Evolutionary conservation across 2,329 filamentous ascomycete genomes (phyloP).

Genomic region (Neocatenulostroma microsporum): DNA sequence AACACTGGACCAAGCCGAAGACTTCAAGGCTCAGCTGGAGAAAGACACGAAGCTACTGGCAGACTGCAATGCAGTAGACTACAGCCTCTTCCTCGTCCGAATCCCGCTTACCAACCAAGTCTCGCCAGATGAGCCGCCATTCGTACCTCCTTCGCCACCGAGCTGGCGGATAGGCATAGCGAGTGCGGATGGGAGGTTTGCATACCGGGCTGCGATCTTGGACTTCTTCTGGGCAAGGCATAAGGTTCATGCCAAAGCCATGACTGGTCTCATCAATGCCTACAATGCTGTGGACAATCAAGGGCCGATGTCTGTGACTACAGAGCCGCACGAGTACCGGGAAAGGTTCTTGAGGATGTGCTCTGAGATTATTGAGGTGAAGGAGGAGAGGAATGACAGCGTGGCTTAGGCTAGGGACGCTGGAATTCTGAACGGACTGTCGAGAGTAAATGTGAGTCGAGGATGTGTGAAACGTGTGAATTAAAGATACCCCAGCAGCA

Average conservation of each 20-base stretch:
- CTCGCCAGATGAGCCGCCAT: slow-evolving; percentile 23
- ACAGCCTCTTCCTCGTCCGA: slow-evolving; percentile 64
- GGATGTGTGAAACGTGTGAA: too few species aligned
- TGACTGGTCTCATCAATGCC: slow-evolving; percentile 54
- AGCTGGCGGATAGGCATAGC: slow-evolving; percentile 55
- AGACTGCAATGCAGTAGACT: slow-evolving; percentile 61
- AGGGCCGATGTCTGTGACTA: slow-evolving; percentile 69
- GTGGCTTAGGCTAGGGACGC: too few species aligned
- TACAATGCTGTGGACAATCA: slow-evolving; percentile 53
- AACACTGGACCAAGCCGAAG: slow-evolving; percentile 46
- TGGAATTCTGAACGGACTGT: too few species aligned
- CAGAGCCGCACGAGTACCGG: slow-evolving; percentile 60
- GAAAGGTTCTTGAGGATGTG: slow-evolving; percentile 49
- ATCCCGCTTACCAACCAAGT: slow-evolving; percentile 36
- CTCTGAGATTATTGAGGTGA: slow-evolving; percentile 35
- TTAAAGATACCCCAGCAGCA: too few species aligned
- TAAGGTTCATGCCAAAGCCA: slow-evolving; percentile 55
- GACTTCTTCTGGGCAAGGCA: slow-evolving; percentile 78
- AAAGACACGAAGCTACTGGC: slow-evolving; percentile 54
- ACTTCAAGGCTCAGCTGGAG: slow-evolving; percentile 49
- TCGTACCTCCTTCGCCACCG: slow-evolving; percentile 24
- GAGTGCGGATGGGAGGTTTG: slow-evolving; percentile 56
- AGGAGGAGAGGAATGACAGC: too few species aligned
- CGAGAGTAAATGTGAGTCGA: too few species aligned
- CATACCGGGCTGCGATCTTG: slow-evolving; percentile 59